phyloP scores from a whole-genome alignment of 805 yeast species.

The Metschnikowia cubensis region DNA sequence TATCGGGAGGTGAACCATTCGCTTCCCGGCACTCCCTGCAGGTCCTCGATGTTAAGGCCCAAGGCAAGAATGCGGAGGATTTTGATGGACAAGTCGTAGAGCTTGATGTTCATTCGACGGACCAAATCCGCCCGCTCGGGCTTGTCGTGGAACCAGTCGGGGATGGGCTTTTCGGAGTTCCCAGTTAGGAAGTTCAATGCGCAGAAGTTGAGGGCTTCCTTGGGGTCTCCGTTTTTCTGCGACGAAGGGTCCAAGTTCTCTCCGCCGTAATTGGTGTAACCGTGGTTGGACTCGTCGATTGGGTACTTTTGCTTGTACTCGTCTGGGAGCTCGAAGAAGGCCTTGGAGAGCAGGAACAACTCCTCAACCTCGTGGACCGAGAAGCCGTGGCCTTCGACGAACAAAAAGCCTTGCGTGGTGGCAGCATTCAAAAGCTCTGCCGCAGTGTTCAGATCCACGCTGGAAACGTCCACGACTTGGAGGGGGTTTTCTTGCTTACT shows the following conservation, averaged over 20 bases:
- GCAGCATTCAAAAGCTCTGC: slow-evolving; percentile 55
- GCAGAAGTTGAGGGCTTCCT: slow-evolving; percentile 69
- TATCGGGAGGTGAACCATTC: slow-evolving; percentile 67
- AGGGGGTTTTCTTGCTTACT: slow-evolving; percentile 39
- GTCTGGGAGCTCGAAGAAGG: slow-evolving; percentile 49
- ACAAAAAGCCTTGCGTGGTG: slow-evolving; percentile 59
- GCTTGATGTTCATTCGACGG: slow-evolving; percentile 33
- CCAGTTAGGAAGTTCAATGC: slow-evolving; percentile 50
- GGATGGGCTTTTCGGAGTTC: slow-evolving; percentile 36
- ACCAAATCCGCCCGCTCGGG: slow-evolving; percentile 42
- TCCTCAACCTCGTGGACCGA: slow-evolving; percentile 49
- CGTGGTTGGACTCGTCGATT: slow-evolving; percentile 55
- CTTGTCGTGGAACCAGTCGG: slow-evolving; percentile 44
- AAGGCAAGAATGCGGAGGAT: slow-evolving; percentile 55
- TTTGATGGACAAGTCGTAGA: slow-evolving; percentile 46
- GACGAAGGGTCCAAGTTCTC: slow-evolving; percentile 45
- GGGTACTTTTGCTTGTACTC: slow-evolving; percentile 48
- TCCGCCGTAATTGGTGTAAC: slow-evolving; percentile 53
- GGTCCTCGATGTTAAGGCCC: slow-evolving; percentile 59
- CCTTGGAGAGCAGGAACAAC: slow-evolving; percentile 46
- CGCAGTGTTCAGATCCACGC: slow-evolving; percentile 41
- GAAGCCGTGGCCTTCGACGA: slow-evolving; percentile 66
- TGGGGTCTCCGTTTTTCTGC: slow-evolving; percentile 51
- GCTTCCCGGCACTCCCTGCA: slow-evolving; percentile 27
- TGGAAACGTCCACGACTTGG: slow-evolving; percentile 56